Evolutionary conservation across 768 basidiomycete species (phyloP), one percentile per base, ranked within the genome.

Genomic region (Mycena venus): DNA sequence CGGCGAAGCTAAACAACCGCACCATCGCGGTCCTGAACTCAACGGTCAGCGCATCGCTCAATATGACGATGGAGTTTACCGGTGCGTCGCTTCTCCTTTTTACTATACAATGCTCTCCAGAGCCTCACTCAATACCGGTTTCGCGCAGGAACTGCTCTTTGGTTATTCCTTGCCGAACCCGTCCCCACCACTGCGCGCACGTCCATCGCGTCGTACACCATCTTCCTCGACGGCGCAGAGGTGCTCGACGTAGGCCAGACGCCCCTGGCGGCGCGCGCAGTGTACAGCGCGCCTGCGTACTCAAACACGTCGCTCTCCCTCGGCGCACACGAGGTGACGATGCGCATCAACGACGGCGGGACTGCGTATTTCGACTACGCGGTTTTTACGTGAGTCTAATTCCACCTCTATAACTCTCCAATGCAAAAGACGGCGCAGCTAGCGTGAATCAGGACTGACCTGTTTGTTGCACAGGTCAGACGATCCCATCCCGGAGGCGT

Each of bases 351-450:
- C 40, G 60, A 42, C 31, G 47, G 47, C n/a, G 47, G 47, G 47
- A 49, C 21, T 23, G 27, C 27, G 36, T 62, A 62, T 29, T 62
- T 62, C 38, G 60, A 62, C 38, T 62, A 62, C 38, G 60, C 60
- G 12, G 27, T 62, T 38, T 62, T 62, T 42, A 62, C 60, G 60
- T 62, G 60, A 23, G 60, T 62, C 60, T 8, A 21, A 49, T 23
- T 49, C 47, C 3, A 49, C 47, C 4, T 49, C 7, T 42, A 8
- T 42, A 17, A 42, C 42, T 42, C 42, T 42, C 42, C 42, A 42
- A 42, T 42, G 42, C 42, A 42, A 42, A 42, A 17, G 15, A 42
- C 42, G 42, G 42, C 42, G 42, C 42, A 42, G 15, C 42, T 42
- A 17, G 42, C 42, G 42, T 42, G 42, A 42, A 42, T 42, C 42